Evolutionary conservation across 2,329 filamentous ascomycete species (phyloP).

Genomic region (Leptodontidium sp.): DNA sequence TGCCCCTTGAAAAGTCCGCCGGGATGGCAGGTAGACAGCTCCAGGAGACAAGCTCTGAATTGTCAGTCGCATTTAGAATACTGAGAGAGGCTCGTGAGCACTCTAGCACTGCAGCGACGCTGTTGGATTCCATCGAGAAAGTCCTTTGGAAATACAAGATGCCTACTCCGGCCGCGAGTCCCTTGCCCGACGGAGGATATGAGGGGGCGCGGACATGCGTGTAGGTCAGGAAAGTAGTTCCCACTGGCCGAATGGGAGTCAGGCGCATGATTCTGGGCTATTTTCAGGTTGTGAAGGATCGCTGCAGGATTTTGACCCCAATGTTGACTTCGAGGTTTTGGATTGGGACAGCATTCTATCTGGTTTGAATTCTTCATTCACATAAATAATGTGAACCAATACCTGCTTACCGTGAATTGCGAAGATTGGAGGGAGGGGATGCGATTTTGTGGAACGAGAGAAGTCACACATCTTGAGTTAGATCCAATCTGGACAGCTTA

Average conservation of each 20-base stretch:
- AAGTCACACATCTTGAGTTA: too few species aligned
- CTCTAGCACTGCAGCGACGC: background rate
- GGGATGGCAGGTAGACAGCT: background rate
- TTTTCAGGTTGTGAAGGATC: background rate
- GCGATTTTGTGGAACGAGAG: background rate
- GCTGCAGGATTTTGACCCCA: background rate
- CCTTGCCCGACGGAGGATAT: background rate
- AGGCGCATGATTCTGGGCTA: background rate
- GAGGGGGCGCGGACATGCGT: background rate
- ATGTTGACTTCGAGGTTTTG: background rate
- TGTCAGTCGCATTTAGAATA: background rate
- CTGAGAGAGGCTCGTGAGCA: background rate
- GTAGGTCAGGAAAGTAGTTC: background rate
- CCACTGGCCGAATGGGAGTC: background rate
- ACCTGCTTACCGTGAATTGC: background rate
- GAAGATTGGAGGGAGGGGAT: background rate
- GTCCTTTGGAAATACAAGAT: background rate
- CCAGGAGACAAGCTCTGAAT: background rate
- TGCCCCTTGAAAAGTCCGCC: conserved; percentile 36
- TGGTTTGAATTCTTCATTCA: background rate
- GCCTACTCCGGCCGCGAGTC: background rate
- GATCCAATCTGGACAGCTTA: too few species aligned
- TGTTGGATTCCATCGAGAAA: background rate
- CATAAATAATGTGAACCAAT: background rate
- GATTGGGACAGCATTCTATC: conserved; percentile 4